Evolutionary conservation across 371 early-diverging fungal genomes (phyloP), one percentile per base, ranked within the genome.

Genomic region (Syncephalastrum racemosum): DNA sequence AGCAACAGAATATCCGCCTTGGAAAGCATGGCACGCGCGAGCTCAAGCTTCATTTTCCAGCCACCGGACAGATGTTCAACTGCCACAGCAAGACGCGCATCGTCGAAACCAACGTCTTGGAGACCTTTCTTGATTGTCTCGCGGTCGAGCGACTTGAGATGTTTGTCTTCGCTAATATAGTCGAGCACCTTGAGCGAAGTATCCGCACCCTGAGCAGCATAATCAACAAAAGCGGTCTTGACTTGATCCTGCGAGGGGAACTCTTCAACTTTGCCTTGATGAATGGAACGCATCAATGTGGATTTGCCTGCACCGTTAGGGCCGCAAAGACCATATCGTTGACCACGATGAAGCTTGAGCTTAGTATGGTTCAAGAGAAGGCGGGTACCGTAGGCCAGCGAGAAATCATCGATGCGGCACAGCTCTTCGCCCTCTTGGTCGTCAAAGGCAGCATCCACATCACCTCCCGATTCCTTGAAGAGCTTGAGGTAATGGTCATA

Each of bases 231-330:
- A 31, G 85, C 86, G 12, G 85, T 85, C 20, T 82, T 80, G 50
- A 87, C 84, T 54, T 82, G 68, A 58, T 88, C 89, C 46, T 81
- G 73, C 50, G 83, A 76, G 4, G 90, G 91, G 77, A 92, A 91
- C 5, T 85, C 86, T 54, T 89, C 90, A 15, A 89, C 78, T 64
- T 88, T 83, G 25, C 87, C 88, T 56, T 77, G 66, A 43, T 89
- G 74, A 46, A 93, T 86, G 27, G 92, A 84, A 46, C 89, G 83
- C 86, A 94, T 83, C 48, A 97, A 79, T 3, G 98, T 96, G 54
- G 91, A 90, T 71, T 98, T 96, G 61, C 94, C 92, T 42, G 91
- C 91, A 80, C 95, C 95, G 71, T 94, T 94, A 46, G 90, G 89
- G 46, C 95, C 95, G 66, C 89, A 89, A 14, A 92, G 70, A 71